phyloP scores from a whole-genome alignment of 768 basidiomycete genomes.

The Amanita pallidorosea region DNA sequence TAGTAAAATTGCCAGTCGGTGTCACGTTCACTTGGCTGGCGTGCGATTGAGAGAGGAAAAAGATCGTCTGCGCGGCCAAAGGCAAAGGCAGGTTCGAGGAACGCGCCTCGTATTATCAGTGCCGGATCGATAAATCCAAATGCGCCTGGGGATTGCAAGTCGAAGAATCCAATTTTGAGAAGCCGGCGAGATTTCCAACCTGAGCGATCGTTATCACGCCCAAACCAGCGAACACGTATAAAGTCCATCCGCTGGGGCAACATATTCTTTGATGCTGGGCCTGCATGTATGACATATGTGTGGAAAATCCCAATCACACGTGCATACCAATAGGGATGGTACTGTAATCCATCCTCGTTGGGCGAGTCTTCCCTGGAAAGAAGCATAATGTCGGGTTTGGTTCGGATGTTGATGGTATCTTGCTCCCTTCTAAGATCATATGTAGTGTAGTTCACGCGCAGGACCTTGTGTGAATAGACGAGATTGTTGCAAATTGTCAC shows the following conservation, averaged over 20 bases:
- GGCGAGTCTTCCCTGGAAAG: background rate
- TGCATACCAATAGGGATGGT: constrained; percentile 24
- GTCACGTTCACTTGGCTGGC: too few relatives aligned
- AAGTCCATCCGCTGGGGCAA: background rate
- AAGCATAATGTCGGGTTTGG: constrained; percentile 7
- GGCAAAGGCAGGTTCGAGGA: background rate
- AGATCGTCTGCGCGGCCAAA: too few relatives aligned
- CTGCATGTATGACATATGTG: constrained; percentile 11
- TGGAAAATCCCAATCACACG: constrained; percentile 20
- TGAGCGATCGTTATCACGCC: constrained; percentile 5
- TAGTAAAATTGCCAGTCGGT: too few relatives aligned
- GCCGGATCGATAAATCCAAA: too few relatives aligned
- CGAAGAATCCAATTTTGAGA: background rate
- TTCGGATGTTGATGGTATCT: constrained; percentile 25
- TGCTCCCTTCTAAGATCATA: constrained; percentile 11
- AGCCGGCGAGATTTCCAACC: constrained; percentile 9
- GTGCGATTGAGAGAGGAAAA: too few relatives aligned
- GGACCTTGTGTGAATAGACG: background rate
- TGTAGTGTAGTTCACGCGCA: background rate
- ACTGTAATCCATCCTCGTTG: too few relatives aligned
- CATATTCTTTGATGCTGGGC: background rate
- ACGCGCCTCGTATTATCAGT: background rate
- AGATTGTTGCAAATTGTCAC: background rate
- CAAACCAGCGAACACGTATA: background rate
- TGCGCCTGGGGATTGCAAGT: background rate